phyloP scores from a whole-genome alignment of 331 rosid species.

The Phaseolus coccineus region DNA sequence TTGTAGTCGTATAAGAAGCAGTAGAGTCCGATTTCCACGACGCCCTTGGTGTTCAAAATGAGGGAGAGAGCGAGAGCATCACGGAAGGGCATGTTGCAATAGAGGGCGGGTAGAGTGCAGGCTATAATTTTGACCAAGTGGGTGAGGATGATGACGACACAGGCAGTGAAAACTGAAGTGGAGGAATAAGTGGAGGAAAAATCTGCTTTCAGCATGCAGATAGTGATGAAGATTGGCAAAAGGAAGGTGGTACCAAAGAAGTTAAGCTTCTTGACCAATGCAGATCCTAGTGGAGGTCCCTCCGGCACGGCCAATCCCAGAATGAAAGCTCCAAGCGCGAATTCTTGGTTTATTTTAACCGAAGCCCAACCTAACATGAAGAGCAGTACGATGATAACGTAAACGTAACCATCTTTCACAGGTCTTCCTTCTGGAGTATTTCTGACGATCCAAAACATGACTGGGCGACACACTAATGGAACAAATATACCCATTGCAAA shows the following conservation, averaged over 20 bases:
- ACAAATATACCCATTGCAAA: not conserved
- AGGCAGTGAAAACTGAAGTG: fast-evolving
- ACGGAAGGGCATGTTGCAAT: conserved; percentile 38
- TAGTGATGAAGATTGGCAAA: conserved; percentile 52
- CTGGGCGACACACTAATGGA: conserved; percentile 53
- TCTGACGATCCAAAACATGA: conserved; percentile 58
- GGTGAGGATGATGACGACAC: not conserved
- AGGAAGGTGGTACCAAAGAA: conserved; percentile 43
- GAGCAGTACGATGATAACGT: conserved; percentile 45
- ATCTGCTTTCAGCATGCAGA: conserved; percentile 45
- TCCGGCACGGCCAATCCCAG: conserved; percentile 57
- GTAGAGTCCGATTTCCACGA: conserved; percentile 43
- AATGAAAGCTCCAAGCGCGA: conserved; percentile 47
- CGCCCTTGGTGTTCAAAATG: conserved; percentile 55
- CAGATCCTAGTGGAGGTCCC: conserved; percentile 59
- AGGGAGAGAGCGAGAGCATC: conserved; percentile 55
- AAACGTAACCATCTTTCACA: conserved; percentile 51
- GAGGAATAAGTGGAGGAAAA: not conserved
- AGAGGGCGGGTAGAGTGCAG: conserved; percentile 31
- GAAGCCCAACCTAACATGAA: conserved; percentile 40
- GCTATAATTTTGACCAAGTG: conserved; percentile 37
- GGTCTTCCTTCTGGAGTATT: conserved; percentile 68
- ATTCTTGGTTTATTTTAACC: conserved; percentile 17
- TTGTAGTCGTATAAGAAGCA: conserved; percentile 7
- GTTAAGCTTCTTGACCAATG: conserved; percentile 50